Evolutionary conservation across 257 asterid genomes (phyloP).

Genomic region (Nicotiana obtusifolia): DNA sequence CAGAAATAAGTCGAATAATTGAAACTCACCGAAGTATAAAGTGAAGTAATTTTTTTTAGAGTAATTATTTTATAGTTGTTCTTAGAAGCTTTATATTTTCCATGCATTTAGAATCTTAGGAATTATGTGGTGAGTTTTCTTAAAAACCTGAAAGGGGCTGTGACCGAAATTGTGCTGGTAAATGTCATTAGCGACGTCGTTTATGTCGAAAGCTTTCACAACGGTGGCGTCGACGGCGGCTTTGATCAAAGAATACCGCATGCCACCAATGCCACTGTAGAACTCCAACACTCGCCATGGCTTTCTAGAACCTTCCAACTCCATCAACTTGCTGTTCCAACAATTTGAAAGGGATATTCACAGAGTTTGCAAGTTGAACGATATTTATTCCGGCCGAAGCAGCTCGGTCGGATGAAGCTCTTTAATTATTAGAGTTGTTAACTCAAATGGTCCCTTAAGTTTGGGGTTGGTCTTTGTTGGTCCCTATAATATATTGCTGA

Average conservation of each 20-base stretch:
- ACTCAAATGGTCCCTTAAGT: background rate
- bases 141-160: constrained; percentile 74
- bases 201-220: constrained; percentile 89
- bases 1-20: too few relatives aligned
- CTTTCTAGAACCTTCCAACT: constrained; percentile 40
- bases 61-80: too few relatives aligned
- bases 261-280: constrained; percentile 94
- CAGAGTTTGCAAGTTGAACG: background rate
- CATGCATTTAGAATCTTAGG: too few relatives aligned
- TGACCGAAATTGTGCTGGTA: constrained; percentile 89
- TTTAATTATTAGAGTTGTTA: background rate
- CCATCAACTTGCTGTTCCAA: background rate
- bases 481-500: background rate
- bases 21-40: too few relatives aligned
- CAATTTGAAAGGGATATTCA: background rate
- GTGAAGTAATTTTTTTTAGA: too few relatives aligned
- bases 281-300: constrained; percentile 90
- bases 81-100: too few relatives aligned
- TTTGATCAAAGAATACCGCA: constrained; percentile 71
- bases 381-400: background rate
- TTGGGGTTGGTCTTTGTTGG: background rate
- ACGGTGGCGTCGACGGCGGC: constrained; percentile 68
- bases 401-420: background rate
- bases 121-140: background rate
- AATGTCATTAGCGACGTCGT: constrained; percentile 84